Evolutionary conservation across 2,329 filamentous ascomycete species (phyloP).

Genomic region (Cladosporium sp.): DNA sequence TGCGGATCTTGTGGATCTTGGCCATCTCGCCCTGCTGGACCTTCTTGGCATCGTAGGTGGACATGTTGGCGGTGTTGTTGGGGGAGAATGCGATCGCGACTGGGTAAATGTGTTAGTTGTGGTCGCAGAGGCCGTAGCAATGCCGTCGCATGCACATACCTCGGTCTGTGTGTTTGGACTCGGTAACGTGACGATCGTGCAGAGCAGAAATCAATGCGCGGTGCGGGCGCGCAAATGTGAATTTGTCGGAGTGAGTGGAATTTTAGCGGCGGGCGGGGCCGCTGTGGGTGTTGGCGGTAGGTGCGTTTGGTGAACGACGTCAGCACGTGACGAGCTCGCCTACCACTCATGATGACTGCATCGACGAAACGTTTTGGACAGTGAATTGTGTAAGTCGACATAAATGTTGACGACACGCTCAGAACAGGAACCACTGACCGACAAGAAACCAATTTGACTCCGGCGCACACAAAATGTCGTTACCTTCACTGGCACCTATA

Average conservation of each 20-base stretch:
- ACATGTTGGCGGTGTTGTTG: constrained; percentile 59
- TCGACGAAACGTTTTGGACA: background rate
- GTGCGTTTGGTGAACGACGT: background rate
- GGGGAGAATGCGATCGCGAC: constrained; percentile 16
- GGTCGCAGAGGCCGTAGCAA: background rate
- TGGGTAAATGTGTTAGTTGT: constrained; percentile 23
- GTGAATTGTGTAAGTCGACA: constrained; percentile 3
- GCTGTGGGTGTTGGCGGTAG: constrained; percentile 11
- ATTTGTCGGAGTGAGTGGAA: background rate
- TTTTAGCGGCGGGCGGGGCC: background rate
- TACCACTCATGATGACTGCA: background rate
- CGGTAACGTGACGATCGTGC: constrained; percentile 53
- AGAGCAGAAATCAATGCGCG: constrained; percentile 18
- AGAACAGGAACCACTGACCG: too few relatives aligned
- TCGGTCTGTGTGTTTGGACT: constrained; percentile 32
- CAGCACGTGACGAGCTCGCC: background rate
- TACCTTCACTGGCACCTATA: constrained; percentile 74
- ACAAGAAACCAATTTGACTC: too few relatives aligned
- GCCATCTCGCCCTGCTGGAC: constrained; percentile 78
- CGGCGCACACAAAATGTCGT: constrained; percentile 33
- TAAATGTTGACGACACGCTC: background rate
- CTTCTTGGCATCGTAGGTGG: constrained; percentile 94
- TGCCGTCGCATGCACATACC: constrained; percentile 15
- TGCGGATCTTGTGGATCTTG: constrained; percentile 97
- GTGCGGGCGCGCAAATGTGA: background rate